Conservation (phyloP, 148 eudicot genomes). For the Silene latifolia region DNA sequence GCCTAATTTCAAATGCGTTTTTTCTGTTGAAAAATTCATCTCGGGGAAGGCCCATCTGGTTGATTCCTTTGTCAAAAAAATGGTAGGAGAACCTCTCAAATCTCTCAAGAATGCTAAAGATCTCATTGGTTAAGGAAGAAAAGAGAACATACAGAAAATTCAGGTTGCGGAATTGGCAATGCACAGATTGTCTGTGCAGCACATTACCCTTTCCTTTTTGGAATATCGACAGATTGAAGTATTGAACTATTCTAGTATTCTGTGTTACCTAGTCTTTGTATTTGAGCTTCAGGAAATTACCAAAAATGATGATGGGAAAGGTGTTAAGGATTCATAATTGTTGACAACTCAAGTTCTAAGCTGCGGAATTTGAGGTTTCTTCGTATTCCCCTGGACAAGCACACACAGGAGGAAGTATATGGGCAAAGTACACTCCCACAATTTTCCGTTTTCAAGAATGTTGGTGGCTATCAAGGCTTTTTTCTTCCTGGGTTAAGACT, state of each 20-base stretch:
- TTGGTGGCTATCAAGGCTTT: conserved; percentile 78
- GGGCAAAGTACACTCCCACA: conserved; percentile 91
- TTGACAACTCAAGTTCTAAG: conserved; percentile 54
- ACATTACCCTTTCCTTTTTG: conserved; percentile 80
- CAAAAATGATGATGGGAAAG: conserved; percentile 42
- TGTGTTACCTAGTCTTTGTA: conserved; percentile 82
- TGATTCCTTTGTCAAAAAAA: conserved; percentile 54
- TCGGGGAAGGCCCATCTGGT: conserved; percentile 71
- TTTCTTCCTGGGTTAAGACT: no score
- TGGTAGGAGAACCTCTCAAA: no score
- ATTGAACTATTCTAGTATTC: no score
- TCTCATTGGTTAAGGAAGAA: conserved; percentile 43
- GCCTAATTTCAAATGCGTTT: no score
- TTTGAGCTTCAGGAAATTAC: no score
- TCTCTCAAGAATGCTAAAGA: conserved; percentile 31
- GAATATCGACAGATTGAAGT: conserved; percentile 82
- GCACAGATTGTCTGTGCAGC: conserved; percentile 80
- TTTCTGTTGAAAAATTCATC: no score
- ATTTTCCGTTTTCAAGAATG: conserved; percentile 88
- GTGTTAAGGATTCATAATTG: conserved; percentile 34
- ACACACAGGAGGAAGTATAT: conserved; percentile 67
- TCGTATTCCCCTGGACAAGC: conserved; percentile 71
- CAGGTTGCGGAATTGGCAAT: conserved; percentile 75
- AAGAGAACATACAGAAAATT: conserved; percentile 44
- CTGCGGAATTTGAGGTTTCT: conserved; percentile 79